phyloP scores from a whole-genome alignment of 169 alveolate genomes.

The Cryptosporidium ubiquitum region DNA sequence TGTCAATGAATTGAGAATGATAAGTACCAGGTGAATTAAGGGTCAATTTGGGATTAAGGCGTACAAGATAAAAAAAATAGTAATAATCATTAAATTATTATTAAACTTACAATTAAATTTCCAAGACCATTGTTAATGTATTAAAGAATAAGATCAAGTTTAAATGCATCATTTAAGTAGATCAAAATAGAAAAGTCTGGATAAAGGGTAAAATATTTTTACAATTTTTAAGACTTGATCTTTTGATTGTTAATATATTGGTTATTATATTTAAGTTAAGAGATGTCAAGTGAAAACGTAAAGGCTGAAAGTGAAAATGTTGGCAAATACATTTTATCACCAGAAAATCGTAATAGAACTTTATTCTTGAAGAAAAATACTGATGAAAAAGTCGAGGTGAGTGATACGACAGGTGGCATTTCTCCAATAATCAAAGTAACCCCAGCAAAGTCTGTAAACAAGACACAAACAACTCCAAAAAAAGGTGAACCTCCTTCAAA shows the following conservation, averaged over 20 bases:
- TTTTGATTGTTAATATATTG: background rate
- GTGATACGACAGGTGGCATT: background rate
- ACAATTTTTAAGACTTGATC: background rate
- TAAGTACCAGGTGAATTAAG: background rate
- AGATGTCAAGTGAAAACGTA: slow-evolving; percentile 45
- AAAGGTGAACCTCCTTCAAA: background rate
- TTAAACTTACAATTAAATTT: background rate
- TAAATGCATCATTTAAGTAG: background rate
- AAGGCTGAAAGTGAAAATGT: slow-evolving; percentile 9
- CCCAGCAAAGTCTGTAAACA: background rate
- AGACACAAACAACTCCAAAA: background rate
- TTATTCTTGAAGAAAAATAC: slow-evolving; percentile 18
- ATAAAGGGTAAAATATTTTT: background rate
- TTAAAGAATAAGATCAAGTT: background rate
- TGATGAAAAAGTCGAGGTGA: background rate
- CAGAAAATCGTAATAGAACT: slow-evolving; percentile 44
- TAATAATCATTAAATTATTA: background rate
- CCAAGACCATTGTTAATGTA: background rate
- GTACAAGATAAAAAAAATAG: background rate
- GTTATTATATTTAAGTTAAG: background rate
- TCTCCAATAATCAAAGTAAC: slow-evolving; percentile 23
- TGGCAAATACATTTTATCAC: slow-evolving; percentile 41
- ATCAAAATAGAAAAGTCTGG: background rate
- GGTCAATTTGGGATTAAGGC: background rate
- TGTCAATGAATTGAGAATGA: background rate